These are phyloP conservation scores for Parmales sp. DNA, from an alignment of 108 stramenopile species.

Conservation along the genomic window DNA sequence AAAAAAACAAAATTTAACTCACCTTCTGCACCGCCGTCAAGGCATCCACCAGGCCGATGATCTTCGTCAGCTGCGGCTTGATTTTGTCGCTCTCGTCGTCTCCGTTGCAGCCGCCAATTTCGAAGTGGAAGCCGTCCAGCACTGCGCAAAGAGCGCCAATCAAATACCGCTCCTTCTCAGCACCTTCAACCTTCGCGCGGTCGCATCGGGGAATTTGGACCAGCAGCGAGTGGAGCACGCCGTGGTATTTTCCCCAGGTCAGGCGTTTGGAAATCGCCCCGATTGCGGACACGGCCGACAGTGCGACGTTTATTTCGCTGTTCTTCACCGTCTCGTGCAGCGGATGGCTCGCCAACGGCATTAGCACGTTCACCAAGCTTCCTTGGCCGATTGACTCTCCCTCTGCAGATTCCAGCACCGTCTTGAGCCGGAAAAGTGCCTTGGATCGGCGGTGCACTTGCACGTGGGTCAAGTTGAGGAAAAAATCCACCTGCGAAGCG, in stretches of 20 bases:
- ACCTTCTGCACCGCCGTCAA: not conserved
- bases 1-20: not conserved
- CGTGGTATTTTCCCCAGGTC: slow-evolving; percentile 74
- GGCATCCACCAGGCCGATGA: slow-evolving; percentile 15
- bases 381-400: not conserved
- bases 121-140: slow-evolving; percentile 73
- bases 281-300: slow-evolving; percentile 64
- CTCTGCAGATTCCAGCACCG: slow-evolving; percentile 21
- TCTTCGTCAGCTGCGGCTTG: slow-evolving; percentile 10
- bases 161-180: slow-evolving; percentile 57
- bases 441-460: slow-evolving; percentile 83
- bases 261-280: slow-evolving; percentile 60
- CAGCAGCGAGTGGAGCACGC: slow-evolving; percentile 47
- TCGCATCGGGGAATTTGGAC: slow-evolving; percentile 41
- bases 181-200: slow-evolving; percentile 10
- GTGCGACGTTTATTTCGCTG: slow-evolving; percentile 52
- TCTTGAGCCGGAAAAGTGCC: slow-evolving; percentile 65
- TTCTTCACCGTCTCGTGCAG: slow-evolving; percentile 67
- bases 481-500: slow-evolving; percentile 85
- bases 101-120: slow-evolving; percentile 14
- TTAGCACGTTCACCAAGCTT: slow-evolving; percentile 46
- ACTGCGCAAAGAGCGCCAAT: slow-evolving; percentile 62
- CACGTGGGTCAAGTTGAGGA: slow-evolving; percentile 83
- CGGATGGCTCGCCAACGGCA: slow-evolving; percentile 75
- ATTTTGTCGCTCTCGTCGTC: slow-evolving; percentile 16